Evolutionary conservation across 768 basidiomycete genomes (phyloP).

Genomic region (Leccinellum luteum): DNA sequence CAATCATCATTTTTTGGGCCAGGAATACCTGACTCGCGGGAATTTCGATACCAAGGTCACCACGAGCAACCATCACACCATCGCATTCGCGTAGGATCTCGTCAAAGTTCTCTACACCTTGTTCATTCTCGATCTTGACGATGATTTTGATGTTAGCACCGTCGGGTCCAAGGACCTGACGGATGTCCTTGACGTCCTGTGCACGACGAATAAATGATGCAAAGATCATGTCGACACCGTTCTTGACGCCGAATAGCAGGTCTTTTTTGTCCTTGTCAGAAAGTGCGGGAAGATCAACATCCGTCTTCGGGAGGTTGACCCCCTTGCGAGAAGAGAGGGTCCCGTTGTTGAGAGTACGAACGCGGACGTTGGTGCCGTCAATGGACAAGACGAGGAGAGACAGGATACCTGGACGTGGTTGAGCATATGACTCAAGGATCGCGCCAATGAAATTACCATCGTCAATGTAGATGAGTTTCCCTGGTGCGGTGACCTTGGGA

Average conservation of each 20-base stretch:
- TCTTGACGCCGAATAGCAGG: constrained; percentile 91
- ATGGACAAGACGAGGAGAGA: constrained; percentile 90
- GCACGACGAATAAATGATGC: constrained; percentile 98
- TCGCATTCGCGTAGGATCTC: constrained; percentile 94
- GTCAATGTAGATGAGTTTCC: constrained; percentile 96
- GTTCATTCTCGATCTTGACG: constrained; percentile 99
- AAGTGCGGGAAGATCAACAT: constrained; percentile 95
- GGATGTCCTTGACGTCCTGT: constrained; percentile 92
- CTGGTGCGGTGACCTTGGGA: constrained; percentile 93
- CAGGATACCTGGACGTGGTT: constrained; percentile 55
- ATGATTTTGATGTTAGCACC: constrained; percentile 98
- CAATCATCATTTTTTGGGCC: constrained; percentile 99
- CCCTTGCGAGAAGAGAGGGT: constrained; percentile 95
- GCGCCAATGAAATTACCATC: constrained; percentile 57
- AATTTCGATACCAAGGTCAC: constrained; percentile 99
- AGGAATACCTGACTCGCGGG: constrained; percentile 99
- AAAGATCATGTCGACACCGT: constrained; percentile 98
- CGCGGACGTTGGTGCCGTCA: constrained; percentile 76
- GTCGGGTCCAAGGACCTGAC: constrained; percentile 88
- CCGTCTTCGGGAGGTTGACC: constrained; percentile 97
- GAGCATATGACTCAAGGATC: constrained; percentile 1
- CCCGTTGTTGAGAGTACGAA: constrained; percentile 89
- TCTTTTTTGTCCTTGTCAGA: constrained; percentile 99
- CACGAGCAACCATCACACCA: constrained; percentile 99
- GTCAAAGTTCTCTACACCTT: constrained; percentile 98